phyloP scores from a whole-genome alignment of 2,329 filamentous ascomycete genomes.

The Paracoccidioides brasiliensis region DNA sequence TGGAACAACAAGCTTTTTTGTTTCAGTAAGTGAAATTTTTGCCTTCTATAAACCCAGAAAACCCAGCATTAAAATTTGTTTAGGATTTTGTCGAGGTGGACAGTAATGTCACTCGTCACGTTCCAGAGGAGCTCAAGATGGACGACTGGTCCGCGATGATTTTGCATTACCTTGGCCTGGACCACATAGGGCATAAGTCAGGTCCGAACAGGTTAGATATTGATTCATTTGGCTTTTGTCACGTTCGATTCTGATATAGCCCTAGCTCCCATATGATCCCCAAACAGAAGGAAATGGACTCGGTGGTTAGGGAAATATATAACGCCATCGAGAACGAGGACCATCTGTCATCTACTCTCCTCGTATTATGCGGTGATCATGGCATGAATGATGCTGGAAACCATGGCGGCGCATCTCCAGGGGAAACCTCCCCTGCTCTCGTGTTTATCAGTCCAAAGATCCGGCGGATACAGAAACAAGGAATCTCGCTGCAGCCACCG shows the following conservation, averaged over 20 bases:
- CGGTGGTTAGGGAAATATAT: constrained; percentile 63
- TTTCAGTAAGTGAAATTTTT: constrained; percentile 54
- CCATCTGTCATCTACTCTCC: constrained; percentile 63
- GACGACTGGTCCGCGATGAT: constrained; percentile 88
- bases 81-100: constrained; percentile 97
- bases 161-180: constrained; percentile 86
- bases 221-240: neutral
- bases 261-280: constrained; percentile 73
- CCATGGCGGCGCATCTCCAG: constrained; percentile 83
- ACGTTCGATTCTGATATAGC: constrained; percentile 10
- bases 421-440: constrained; percentile 86
- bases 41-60: constrained; percentile 5
- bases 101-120: constrained; percentile 87
- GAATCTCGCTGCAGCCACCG: constrained; percentile 43
- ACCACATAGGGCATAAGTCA: constrained; percentile 95
- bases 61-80: constrained; percentile 8
- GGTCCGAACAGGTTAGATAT: constrained; percentile 59
- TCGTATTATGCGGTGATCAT: constrained; percentile 85
- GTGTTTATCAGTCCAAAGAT: constrained; percentile 84
- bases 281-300: constrained; percentile 91
- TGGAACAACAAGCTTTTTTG: constrained; percentile 95
- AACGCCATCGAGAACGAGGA: constrained; percentile 55
- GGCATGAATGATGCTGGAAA: constrained; percentile 99
- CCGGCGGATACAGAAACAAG: constrained; percentile 38
- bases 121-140: constrained; percentile 59